Evolutionary conservation across 2,329 filamentous ascomycete species (phyloP).

Genomic region (Leptographium radiaticola): DNA sequence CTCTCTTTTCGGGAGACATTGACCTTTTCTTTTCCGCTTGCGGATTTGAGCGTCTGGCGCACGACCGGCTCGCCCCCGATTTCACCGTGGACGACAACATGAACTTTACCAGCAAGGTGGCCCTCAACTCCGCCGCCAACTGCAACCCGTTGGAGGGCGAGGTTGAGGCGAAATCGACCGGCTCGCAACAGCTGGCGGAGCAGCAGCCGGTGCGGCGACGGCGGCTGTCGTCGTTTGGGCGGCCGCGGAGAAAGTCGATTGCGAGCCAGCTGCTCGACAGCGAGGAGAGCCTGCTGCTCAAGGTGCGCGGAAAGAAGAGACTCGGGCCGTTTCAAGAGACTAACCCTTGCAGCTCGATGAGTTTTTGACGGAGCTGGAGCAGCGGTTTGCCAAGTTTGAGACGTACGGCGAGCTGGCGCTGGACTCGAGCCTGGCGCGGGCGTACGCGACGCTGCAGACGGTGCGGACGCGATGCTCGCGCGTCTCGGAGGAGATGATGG

Average conservation of each 20-base stretch:
- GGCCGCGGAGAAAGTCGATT: slow-evolving; percentile 41
- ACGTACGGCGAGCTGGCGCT: slow-evolving; percentile 72
- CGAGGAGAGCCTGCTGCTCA: slow-evolving; percentile 47
- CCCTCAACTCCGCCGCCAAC: slow-evolving; percentile 9
- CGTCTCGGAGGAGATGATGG: slow-evolving; percentile 81
- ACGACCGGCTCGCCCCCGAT: background rate
- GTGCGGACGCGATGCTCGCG: slow-evolving; percentile 81
- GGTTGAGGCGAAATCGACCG: slow-evolving; percentile 26
- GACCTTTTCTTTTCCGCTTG: background rate
- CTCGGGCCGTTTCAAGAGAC: too few relatives aligned
- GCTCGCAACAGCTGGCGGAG: slow-evolving; percentile 24
- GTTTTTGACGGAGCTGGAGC: slow-evolving; percentile 75
- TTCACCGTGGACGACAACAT: background rate
- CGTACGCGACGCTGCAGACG: slow-evolving; percentile 73
- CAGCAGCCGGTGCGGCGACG: slow-evolving; percentile 23
- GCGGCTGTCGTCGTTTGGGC: slow-evolving; percentile 44
- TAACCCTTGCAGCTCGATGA: slow-evolving; percentile 47
- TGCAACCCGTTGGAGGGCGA: slow-evolving; percentile 17
- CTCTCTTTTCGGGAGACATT: background rate
- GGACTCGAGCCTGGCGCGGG: slow-evolving; percentile 71
- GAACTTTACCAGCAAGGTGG: slow-evolving; percentile 7
- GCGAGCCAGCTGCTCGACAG: slow-evolving; percentile 48
- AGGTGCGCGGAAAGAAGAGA: slow-evolving; percentile 23
- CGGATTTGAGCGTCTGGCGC: background rate
- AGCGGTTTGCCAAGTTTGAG: slow-evolving; percentile 78